These are phyloP conservation scores for Omphalea diandra DNA, from an alignment of 441 rosid species.

Conservation along the genomic window DNA sequence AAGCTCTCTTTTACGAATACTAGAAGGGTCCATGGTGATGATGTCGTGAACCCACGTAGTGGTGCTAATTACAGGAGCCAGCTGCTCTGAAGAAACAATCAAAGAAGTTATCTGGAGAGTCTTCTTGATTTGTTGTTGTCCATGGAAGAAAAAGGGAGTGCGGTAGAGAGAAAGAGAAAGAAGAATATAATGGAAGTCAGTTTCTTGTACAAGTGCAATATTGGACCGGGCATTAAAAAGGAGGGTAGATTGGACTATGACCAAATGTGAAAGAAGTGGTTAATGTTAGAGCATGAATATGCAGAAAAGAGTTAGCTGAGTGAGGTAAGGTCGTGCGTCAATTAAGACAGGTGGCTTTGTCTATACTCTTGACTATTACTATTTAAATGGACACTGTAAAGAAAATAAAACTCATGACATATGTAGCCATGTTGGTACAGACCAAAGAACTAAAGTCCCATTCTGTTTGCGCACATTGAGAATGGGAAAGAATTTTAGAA, in stretches of 20 bases:
- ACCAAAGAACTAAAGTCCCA: not conserved
- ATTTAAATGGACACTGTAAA: too few relatives aligned
- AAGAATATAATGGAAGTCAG: not conserved
- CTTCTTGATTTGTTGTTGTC: not conserved
- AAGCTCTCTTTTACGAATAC: conserved; percentile 17
- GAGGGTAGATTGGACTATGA: conserved; percentile 29
- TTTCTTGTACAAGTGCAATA: conserved; percentile 8
- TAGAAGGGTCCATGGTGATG: not conserved
- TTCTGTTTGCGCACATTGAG: not conserved
- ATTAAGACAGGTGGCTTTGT: conserved; percentile 29
- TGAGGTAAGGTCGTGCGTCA: conserved; percentile 46
- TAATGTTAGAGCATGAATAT: not conserved
- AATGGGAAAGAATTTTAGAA: not conserved
- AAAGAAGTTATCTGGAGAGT: not conserved
- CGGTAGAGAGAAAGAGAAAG: not conserved
- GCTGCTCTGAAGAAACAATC: not conserved
- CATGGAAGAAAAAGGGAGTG: not conserved
- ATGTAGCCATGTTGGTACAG: not conserved
- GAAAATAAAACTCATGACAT: not conserved
- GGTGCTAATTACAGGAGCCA: not conserved
- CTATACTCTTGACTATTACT: conserved; percentile 1
- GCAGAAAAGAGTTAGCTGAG: not conserved
- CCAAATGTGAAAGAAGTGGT: conserved; percentile 27
- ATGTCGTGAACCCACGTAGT: not conserved
- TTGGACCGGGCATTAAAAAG: conserved; percentile 33